Base-by-base conservation (phyloP, 352 stramenopile genomes). In the Phytophthora kernoviae region DNA sequence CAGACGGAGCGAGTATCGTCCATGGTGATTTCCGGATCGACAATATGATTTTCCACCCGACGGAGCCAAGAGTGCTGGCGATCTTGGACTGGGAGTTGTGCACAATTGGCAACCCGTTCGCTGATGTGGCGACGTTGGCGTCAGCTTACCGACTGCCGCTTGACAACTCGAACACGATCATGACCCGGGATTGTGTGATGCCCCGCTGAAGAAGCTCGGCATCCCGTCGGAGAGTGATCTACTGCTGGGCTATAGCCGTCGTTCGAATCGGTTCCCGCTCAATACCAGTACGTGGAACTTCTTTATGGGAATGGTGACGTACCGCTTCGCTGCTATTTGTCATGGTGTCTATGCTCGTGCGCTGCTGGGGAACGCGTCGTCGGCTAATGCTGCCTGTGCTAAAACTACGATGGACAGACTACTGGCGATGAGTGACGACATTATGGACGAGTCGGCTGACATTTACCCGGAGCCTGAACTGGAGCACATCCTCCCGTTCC, bases 21-120 rank as follows among this genome's bases (percentile, higher is more conserved):
- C 88, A 96, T 59, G 88, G 88, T 50, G 88, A 96, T 65, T 96
- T 93, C 72, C 84, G 83, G 37, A 81, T 96, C 21, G 88, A 96
- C 63, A 96, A 96, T 60, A 58, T 90, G 54, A 91, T 93, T 56
- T 92, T 91, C 69, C 85, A 96, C 65, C 81, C 85, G 14, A 94
- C 85, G 12, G 81, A 94, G 70, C 87, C 85, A 17, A 68, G 81
- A 7, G 84, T 96, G 18, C 20, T 95, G 8, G 88, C 85, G 7
- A 85, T 96, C 39, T 62, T 96, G 5, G 88, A 96, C 73, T 96
- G 88, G 88, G 88, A 96, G 55, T 63, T 96, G 18, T 91, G 80
- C 58, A 96, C 88, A 22, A 81, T 96, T 40, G 88, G 88, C 49
- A 90, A 96, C 54, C 85, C 85, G 18, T 85, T 96, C 50, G 67